Evolutionary conservation across 2,329 filamentous ascomycete species (phyloP).

Genomic region (Aspergillus ochraceoroseus): DNA sequence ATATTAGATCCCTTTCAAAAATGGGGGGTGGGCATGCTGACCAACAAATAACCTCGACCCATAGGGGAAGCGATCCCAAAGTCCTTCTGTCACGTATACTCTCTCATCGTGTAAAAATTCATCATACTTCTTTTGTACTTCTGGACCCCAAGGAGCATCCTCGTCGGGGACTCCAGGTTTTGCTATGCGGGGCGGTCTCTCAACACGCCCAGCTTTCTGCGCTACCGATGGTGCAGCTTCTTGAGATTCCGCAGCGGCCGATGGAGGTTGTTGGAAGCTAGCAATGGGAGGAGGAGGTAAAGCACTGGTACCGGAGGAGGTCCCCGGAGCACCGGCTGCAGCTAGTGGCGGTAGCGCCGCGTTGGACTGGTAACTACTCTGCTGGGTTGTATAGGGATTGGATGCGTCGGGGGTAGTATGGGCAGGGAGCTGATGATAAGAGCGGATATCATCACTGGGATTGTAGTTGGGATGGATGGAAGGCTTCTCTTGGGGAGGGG

Average conservation of each 20-base stretch:
- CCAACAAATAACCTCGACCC: constrained; percentile 50
- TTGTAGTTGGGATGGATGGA: constrained; percentile 38
- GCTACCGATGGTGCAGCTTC: constrained; percentile 22
- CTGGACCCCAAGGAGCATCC: constrained; percentile 47
- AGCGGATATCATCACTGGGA: constrained; percentile 36
- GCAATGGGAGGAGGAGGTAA: constrained; percentile 41
- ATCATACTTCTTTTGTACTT: constrained; percentile 48
- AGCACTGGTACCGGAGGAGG: constrained; percentile 31
- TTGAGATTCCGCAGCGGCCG: constrained; percentile 22
- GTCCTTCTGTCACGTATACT: constrained; percentile 49
- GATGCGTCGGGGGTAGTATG: constrained; percentile 28
- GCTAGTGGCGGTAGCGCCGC: constrained; percentile 22
- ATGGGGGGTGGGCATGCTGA: constrained; percentile 25
- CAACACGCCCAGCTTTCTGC: constrained; percentile 25
- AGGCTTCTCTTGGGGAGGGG: constrained; percentile 44
- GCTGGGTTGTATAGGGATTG: constrained; percentile 29
- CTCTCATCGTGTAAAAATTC: constrained; percentile 49
- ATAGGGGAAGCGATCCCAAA: constrained; percentile 49
- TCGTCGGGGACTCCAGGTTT: constrained; percentile 31
- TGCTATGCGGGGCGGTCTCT: constrained; percentile 24
- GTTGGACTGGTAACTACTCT: constrained; percentile 36
- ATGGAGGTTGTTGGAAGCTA: constrained; percentile 37
- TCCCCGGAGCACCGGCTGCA: constrained; percentile 36
- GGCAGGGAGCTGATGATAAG: constrained; percentile 38
- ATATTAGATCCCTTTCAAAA: background rate